A percentile compares a stretch with the other conserved stretches of the same genome.
These are phyloP conservation scores for Zangia roseola DNA, from an alignment of 768 basidiomycete species.

Conservation along the genomic window DNA sequence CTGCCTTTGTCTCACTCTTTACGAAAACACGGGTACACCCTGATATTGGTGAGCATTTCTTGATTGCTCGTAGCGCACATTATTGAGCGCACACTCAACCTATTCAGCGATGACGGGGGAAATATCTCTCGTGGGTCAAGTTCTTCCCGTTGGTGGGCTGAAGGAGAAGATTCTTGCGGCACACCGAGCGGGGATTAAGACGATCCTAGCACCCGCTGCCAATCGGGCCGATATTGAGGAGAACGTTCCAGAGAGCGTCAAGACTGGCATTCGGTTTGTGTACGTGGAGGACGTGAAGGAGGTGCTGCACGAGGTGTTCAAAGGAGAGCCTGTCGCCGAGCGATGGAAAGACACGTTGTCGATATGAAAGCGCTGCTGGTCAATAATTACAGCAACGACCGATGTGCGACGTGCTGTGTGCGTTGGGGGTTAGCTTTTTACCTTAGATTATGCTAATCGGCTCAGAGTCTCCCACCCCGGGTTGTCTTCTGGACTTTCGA, in stretches of 20 bases:
- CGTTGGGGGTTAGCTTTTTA: too few species aligned
- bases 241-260: constrained; percentile 95
- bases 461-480: too few species aligned
- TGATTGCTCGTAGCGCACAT: not conserved
- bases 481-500: too few species aligned
- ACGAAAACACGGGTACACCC: constrained; percentile 80
- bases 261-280: constrained; percentile 91
- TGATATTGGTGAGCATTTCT: constrained; percentile 70
- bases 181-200: constrained; percentile 95
- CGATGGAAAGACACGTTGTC: constrained; percentile 67
- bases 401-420: too few species aligned
- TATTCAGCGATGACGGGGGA: constrained; percentile 93
- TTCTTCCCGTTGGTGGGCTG: constrained; percentile 92
- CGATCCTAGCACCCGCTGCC: constrained; percentile 80
- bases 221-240: constrained; percentile 95
- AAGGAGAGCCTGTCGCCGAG: constrained; percentile 53
- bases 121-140: constrained; percentile 94
- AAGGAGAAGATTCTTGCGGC: constrained; percentile 98
- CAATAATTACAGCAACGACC: too few species aligned
- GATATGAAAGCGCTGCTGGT: constrained; percentile 11
- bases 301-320: constrained; percentile 87
- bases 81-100: not conserved
- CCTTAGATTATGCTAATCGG: too few species aligned
- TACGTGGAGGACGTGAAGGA: constrained; percentile 93
- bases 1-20: constrained; percentile 90